A percentile compares a stretch with the other conserved stretches of the same genome.
Conservation (phyloP, 2,329 filamentous ascomycete species). For the Trichoderma semiorbis region DNA sequence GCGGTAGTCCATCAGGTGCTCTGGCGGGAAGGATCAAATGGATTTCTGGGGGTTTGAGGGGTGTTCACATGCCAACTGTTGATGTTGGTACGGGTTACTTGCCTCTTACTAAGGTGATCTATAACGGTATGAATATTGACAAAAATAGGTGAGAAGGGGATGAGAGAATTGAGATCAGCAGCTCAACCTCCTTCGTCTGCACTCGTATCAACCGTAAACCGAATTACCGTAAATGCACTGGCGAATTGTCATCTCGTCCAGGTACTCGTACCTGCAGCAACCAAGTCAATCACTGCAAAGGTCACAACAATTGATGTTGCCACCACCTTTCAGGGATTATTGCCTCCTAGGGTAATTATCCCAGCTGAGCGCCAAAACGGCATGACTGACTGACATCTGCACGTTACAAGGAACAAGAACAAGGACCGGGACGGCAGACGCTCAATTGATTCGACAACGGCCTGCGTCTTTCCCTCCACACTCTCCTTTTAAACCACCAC, state of each 20-base stretch:
- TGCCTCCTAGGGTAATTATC: neutral
- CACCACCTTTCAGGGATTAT: neutral
- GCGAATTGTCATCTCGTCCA: neutral
- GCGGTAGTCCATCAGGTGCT: neutral
- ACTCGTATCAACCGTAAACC: neutral
- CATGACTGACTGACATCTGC: neutral
- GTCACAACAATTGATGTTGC: too few relatives aligned
- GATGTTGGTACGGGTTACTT: neutral
- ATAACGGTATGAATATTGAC: neutral
- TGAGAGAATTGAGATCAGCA: neutral
- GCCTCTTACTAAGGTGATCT: neutral
- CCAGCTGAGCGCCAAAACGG: neutral
- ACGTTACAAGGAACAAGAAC: neutral
- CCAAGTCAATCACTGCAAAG: neutral
- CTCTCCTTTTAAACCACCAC: constrained; percentile 6
- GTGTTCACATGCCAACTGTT: neutral
- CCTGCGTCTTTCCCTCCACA: constrained; percentile 5
- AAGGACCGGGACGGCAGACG: neutral
- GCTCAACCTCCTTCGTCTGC: neutral
- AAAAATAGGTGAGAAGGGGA: neutral
- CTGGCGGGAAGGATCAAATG: neutral
- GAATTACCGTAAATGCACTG: neutral
- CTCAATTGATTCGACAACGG: neutral
- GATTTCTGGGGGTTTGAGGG: neutral
- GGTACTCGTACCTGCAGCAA: neutral